Conservation (phyloP, 805 yeast species). For the Myxozyma vanderwaltii region DNA sequence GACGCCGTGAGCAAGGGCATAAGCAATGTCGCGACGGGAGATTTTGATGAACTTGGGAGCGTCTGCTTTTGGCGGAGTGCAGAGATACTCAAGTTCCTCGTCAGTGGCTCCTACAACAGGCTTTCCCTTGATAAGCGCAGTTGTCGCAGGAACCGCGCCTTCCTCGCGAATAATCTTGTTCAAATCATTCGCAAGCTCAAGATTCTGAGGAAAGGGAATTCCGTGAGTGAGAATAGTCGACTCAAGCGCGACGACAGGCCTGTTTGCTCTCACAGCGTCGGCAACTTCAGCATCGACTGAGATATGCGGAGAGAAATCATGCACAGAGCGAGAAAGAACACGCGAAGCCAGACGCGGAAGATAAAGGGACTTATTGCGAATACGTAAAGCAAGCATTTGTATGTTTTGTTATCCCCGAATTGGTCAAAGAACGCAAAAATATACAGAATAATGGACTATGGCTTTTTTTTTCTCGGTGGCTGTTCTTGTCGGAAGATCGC, state of each 20-base stretch:
- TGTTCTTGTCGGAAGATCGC: background rate
- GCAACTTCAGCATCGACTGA: conserved; percentile 51
- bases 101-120: conserved; percentile 67
- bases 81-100: conserved; percentile 48
- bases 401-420: too few relatives aligned
- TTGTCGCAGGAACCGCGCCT: conserved; percentile 83
- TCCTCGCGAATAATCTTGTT: conserved; percentile 59
- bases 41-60: conserved; percentile 51
- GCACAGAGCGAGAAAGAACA: background rate
- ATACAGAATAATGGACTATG: background rate
- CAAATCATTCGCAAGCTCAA: conserved; percentile 69
- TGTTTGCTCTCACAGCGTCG: conserved; percentile 58
- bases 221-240: conserved; percentile 91
- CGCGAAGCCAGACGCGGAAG: too few relatives aligned
- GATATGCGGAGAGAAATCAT: conserved; percentile 16
- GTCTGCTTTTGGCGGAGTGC: conserved; percentile 19
- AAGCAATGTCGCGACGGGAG: conserved; percentile 77
- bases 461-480: too few relatives aligned
- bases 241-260: conserved; percentile 80
- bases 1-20: conserved; percentile 45
- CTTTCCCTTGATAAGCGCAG: conserved; percentile 71
- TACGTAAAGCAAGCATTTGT: too few relatives aligned
- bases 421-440: background rate
- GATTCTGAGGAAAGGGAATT: conserved; percentile 75
- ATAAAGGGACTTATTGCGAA: too few relatives aligned